Base-by-base conservation (phyloP, 2,329 filamentous ascomycete species). In the Colletotrichum camelliae region DNA sequence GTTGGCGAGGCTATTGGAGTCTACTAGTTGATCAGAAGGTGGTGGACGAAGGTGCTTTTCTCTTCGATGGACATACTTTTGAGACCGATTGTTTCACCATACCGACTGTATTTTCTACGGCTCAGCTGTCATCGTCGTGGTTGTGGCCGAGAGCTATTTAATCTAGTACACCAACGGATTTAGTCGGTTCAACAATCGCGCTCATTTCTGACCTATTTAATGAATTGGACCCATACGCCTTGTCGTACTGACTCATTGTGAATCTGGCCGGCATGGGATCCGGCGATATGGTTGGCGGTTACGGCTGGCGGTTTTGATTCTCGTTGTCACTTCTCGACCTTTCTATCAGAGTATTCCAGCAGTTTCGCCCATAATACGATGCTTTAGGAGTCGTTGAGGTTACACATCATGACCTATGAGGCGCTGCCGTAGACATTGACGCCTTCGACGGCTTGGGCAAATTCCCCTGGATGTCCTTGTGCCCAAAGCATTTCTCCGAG, bases 1-100 rank as follows among this genome's bases (percentile, higher is more conserved):
- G 81, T 89, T 3, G 88, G 87, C 0, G 87, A 90, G 81, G 88
- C 88, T 37, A 79, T 90, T 24, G 88, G 87, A 1, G 77, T 89
- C 70, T 88, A 88, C 78, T 74, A 61, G 29, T 10, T 24, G 1
- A 10, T 9, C 16, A 1, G 12, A 24, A 13, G 3, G 55, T 1
- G 1, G 13, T 16, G 1, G 13, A 15, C 18, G 24, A 29, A 1
- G 24, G 4, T 8, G 21, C 0, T 29, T 58, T 27, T 58, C 13
- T 58, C 27, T 29, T 29, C 55, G 13, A 29, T 58, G 55, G 43
- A 48, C 43, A 48, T 48, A 48, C 5, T 21, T 21, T 21, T 12
- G 10, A 13, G 18, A 7, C 43, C 9, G 9, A 4, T 4, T 48
- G 9, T 1, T 48, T 12, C 21, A 12, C 37, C 8, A 18, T 3